Conservation (phyloP, 805 yeast species). For the Saccharomycopsis guyanensis region DNA sequence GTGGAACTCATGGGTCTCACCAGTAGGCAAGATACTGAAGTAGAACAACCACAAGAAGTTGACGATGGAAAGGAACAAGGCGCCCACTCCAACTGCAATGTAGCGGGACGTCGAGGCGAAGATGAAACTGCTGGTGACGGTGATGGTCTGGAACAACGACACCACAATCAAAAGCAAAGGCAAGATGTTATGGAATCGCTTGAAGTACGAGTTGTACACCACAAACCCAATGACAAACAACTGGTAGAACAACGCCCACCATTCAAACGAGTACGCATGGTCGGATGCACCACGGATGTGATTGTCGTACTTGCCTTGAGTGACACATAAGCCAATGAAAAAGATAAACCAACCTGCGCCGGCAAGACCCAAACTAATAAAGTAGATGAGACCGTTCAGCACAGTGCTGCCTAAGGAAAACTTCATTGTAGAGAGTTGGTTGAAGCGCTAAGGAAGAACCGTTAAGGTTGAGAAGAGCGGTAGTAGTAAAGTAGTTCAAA, state of each 20-base stretch:
- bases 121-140: neutral
- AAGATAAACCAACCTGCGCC: slow-evolving; percentile 3
- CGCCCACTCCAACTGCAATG: slow-evolving; percentile 3
- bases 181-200: neutral
- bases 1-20: neutral
- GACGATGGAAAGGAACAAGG: neutral
- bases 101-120: neutral
- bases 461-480: too few relatives aligned
- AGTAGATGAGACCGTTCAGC: neutral
- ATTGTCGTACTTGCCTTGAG: neutral
- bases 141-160: neutral
- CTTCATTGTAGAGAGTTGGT: too few relatives aligned
- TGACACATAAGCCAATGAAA: slow-evolving; percentile 2
- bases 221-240: slow-evolving; percentile 3
- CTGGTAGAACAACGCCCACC: slow-evolving; percentile 9
- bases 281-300: neutral
- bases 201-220: neutral
- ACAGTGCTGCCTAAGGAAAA: too few relatives aligned
- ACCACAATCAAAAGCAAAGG: neutral
- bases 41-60: slow-evolving; percentile 10
- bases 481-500: too few relatives aligned
- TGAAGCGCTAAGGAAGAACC: too few relatives aligned
- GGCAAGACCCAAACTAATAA: neutral
- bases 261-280: neutral
- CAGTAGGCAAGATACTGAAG: neutral